phyloP scores from a whole-genome alignment of 225 moss, liverwort and hornwort species.

The Straminergon stramineum region DNA sequence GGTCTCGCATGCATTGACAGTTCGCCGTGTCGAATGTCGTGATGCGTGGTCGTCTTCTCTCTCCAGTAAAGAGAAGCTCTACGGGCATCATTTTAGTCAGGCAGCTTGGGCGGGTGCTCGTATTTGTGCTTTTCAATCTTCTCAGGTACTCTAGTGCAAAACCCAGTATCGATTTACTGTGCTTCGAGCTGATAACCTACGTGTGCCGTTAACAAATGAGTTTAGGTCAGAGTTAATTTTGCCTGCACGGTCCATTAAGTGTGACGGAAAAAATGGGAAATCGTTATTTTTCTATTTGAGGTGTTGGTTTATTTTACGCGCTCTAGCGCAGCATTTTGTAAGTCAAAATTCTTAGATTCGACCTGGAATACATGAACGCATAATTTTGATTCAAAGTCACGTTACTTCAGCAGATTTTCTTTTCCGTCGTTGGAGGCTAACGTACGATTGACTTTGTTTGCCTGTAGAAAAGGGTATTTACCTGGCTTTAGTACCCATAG shows the following conservation, averaged over 20 bases:
- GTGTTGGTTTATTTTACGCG: background rate
- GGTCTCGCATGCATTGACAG: slow-evolving; percentile 31
- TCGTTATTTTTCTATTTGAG: background rate
- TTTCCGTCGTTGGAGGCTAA: background rate
- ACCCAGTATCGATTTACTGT: background rate
- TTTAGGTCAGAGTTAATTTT: background rate
- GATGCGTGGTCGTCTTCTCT: slow-evolving; percentile 14
- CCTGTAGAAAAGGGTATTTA: background rate
- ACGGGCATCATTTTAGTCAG: slow-evolving; percentile 34
- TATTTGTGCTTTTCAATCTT: slow-evolving; percentile 32
- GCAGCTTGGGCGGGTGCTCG: slow-evolving; percentile 48
- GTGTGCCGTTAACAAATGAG: background rate
- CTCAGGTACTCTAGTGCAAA: slow-evolving; percentile 16
- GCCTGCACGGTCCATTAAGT: background rate
- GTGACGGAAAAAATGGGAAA: background rate
- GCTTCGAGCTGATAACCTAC: background rate
- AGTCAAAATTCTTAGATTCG: background rate
- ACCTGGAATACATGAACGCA: background rate
- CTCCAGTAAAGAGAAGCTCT: slow-evolving; percentile 24
- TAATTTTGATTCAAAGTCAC: background rate
- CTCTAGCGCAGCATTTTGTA: background rate
- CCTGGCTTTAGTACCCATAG: background rate
- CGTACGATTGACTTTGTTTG: background rate
- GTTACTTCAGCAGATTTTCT: background rate
- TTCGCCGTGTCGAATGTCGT: slow-evolving; percentile 28